These are phyloP conservation scores for Fusarium verrucosum DNA, from an alignment of 2,329 filamentous ascomycete species.

Conservation along the genomic window DNA sequence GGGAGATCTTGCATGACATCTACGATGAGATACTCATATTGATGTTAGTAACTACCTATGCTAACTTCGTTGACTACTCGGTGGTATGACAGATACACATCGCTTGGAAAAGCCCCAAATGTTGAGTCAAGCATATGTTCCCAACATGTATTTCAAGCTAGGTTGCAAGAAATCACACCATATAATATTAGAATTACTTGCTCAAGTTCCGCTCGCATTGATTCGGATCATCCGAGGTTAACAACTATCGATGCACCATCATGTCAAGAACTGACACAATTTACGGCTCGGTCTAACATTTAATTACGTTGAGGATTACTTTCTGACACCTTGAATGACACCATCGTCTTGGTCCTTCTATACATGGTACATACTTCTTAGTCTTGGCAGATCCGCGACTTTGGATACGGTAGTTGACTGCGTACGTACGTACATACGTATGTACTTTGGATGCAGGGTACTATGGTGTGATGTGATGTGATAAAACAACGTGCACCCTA, in stretches of 20 bases:
- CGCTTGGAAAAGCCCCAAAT: neutral
- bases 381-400: neutral
- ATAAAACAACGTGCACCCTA: neutral
- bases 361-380: too few species aligned
- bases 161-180: neutral
- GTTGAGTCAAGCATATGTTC: neutral
- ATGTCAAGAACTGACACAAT: slow-evolving; percentile 13
- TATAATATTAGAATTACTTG: slow-evolving; percentile 2
- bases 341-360: slow-evolving; percentile 13
- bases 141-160: neutral
- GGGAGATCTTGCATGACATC: neutral
- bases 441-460: slow-evolving; percentile 7
- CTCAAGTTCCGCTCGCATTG: neutral
- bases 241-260: slow-evolving; percentile 11
- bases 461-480: slow-evolving; percentile 24
- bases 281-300: neutral
- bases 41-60: neutral
- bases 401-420: slow-evolving; percentile 2
- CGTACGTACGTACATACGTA: slow-evolving; percentile 8
- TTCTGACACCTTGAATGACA: slow-evolving; percentile 28
- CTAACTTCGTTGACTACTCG: too few species aligned
- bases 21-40: neutral
- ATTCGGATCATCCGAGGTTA: neutral
- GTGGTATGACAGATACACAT: neutral
- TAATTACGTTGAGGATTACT: neutral